Percentiles rank a stretch among this genome's conserved stretches.
phyloP scores from a whole-genome alignment of 345 rosid genomes.

The Jatropha curcas region DNA sequence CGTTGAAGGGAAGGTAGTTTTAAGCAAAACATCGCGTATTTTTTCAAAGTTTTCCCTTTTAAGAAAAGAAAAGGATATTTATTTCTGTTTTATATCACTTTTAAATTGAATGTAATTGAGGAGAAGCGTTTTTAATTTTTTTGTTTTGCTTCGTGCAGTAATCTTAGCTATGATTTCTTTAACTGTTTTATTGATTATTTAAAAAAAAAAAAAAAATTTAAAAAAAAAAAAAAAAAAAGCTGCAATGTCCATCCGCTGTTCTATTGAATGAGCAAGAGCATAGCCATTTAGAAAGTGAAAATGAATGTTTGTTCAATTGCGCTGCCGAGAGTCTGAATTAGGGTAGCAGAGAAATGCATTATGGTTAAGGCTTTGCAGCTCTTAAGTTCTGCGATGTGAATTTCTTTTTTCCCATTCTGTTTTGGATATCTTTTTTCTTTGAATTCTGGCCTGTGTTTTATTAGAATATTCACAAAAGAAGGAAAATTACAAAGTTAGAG shows the following conservation, averaged over 20 bases:
- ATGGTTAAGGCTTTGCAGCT: background rate
- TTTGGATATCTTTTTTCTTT: background rate
- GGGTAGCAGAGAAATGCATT: background rate
- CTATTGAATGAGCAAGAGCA: background rate
- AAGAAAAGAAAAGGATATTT: too few species aligned
- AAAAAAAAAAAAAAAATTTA: too few species aligned
- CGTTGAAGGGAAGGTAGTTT: conserved; percentile 63
- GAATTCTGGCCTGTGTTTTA: background rate
- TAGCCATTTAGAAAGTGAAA: background rate
- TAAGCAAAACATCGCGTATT: background rate
- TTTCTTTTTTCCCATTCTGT: background rate
- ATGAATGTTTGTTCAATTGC: background rate
- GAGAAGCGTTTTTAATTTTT: background rate
- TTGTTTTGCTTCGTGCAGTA: background rate
- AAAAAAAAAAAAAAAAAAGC: background rate
- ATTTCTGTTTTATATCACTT: background rate
- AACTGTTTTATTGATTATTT: too few species aligned
- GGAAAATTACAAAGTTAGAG: background rate
- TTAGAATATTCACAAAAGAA: background rate
- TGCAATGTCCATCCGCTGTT: background rate
- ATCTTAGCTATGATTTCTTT: too few species aligned
- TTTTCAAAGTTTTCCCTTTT: too few species aligned
- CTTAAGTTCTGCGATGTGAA: too few species aligned
- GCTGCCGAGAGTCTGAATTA: background rate
- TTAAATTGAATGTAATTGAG: background rate